Evolutionary conservation across 495 filamentous ascomycete species (phyloP), one percentile per base, ranked within the genome.

Genomic region (Sporormia fimetaria): DNA sequence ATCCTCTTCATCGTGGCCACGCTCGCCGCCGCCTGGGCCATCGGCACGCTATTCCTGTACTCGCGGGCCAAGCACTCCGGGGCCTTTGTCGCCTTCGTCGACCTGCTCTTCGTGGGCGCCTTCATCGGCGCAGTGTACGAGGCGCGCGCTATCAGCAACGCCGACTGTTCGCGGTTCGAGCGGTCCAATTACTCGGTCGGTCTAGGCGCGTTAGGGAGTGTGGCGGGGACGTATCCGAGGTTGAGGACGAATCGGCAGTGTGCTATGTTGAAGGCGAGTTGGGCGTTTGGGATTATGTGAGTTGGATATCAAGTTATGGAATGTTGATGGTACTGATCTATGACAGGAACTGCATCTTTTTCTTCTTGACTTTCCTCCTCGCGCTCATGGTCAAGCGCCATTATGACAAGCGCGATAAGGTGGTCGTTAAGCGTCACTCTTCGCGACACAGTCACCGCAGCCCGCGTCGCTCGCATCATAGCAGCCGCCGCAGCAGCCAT

Each of bases 1-100:
- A 70, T 92, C 44, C 76, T 94, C 49, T 94, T 94, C 75, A 94
- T 94, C 63, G 76, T 82, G 57, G 80, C 79, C 27, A 78, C 83
- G 2, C 71, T 94, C 31, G 87, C 72, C 10, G 66, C 74, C 21
- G 83, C 77, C 55, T 94, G 86, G 86, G 69, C 74, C 27, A 51
- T 92, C 58, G 76, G 74, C 59, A 94, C 87, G 3, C 63, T 93
- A 9, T 78, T 94, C 69, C 71, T 72, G 45, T 85, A 86, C 66
- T 72, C 78, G 53, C 78, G 81, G 22, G 77, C 80, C 27, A 67
- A 69, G 21, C 64, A 73, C 60, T 83, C 83, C 52, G 75, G 80
- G 27, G 59, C 65, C 49, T 88, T 93, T 70, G 80, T 92, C 42
- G 64, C 75, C 16, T 66, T 88, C 52, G 55, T 92, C 52, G 86